Conservation (phyloP, 805 yeast species). For the Kazachstania psychrophila region DNA sequence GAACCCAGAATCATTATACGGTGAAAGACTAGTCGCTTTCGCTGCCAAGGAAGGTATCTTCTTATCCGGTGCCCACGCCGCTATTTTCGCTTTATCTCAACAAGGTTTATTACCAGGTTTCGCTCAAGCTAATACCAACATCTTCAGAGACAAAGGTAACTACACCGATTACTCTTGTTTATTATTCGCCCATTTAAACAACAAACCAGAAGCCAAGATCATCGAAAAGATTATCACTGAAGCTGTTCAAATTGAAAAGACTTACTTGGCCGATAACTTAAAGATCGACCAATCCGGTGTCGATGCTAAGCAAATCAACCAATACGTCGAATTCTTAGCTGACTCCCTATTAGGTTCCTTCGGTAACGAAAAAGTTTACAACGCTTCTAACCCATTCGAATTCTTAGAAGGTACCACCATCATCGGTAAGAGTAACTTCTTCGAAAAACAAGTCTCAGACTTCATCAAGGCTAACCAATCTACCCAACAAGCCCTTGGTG, state of each 20-base stretch:
- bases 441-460: constrained; percentile 96
- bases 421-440: constrained; percentile 97
- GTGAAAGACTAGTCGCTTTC: constrained; percentile 91
- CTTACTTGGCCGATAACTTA: constrained; percentile 81
- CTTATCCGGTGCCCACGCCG: constrained; percentile 94
- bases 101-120: constrained; percentile 97
- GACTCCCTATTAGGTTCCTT: constrained; percentile 84
- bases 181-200: constrained; percentile 81
- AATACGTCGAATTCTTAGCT: constrained; percentile 93
- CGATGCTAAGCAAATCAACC: constrained; percentile 86
- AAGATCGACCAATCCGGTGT: constrained; percentile 87
- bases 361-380: constrained; percentile 82
- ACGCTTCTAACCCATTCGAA: constrained; percentile 87
- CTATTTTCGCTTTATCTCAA: constrained; percentile 94
- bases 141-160: constrained; percentile 94
- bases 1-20: constrained; percentile 77
- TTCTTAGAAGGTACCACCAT: constrained; percentile 96
- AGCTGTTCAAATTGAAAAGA: constrained; percentile 90
- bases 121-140: constrained; percentile 89
- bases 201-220: constrained; percentile 70
- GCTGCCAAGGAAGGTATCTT: constrained; percentile 98
- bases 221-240: constrained; percentile 81
- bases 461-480: constrained; percentile 91
- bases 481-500: constrained; percentile 38
- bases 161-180: constrained; percentile 97